Conservation (phyloP, 2,329 filamentous ascomycete genomes). For the Plenodomus lindquistii region DNA sequence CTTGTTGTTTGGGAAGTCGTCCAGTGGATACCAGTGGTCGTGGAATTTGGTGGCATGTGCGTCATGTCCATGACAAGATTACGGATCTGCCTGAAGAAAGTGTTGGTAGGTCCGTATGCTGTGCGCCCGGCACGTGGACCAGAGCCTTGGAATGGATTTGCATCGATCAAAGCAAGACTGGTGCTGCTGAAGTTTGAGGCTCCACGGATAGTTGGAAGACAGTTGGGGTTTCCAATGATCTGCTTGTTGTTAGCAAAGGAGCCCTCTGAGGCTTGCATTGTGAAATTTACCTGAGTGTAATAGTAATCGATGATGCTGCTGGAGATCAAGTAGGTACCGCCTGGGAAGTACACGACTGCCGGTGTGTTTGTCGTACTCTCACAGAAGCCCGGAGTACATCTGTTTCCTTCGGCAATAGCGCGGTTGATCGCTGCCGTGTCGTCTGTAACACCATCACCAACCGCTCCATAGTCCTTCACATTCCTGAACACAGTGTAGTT, state of each 20-base stretch:
- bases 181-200: constrained; percentile 51
- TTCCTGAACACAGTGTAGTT: constrained; percentile 49
- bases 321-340: constrained; percentile 63
- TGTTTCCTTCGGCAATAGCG: constrained; percentile 46
- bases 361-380: constrained; percentile 56
- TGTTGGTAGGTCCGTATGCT: constrained; percentile 58
- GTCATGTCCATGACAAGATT: constrained; percentile 68
- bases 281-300: constrained; percentile 55
- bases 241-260: constrained; percentile 10
- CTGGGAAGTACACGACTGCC: constrained; percentile 61
- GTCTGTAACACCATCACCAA: constrained; percentile 39
- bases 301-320: constrained; percentile 65
- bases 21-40: constrained; percentile 53
- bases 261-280: background rate
- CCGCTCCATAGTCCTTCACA: constrained; percentile 49
- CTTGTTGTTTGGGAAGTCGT: constrained; percentile 52
- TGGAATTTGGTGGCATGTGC: constrained; percentile 50
- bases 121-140: constrained; percentile 32
- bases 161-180: constrained; percentile 62
- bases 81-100: constrained; percentile 67
- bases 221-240: constrained; percentile 63
- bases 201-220: constrained; percentile 60
- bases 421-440: constrained; percentile 59
- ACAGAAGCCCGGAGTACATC: constrained; percentile 49
- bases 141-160: constrained; percentile 53